Evolutionary conservation across 169 alveolate species (phyloP).

Genomic region (Babesia caballi): DNA sequence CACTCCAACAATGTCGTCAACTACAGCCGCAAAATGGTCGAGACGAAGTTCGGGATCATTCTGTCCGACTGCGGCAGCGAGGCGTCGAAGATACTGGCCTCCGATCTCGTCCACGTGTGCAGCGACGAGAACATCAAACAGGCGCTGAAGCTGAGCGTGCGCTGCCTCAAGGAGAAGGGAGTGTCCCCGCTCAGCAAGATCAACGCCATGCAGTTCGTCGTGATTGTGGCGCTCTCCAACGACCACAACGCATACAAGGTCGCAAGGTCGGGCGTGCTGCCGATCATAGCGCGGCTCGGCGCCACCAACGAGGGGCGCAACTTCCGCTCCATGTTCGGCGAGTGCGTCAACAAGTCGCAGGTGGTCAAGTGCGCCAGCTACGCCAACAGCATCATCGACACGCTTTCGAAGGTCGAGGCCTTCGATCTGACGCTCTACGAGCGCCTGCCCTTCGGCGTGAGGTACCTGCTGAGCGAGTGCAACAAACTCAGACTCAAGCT

Average conservation of each 20-base stretch:
- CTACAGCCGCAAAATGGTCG: slow-evolving; percentile 6
- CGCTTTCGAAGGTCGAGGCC: slow-evolving; percentile 25
- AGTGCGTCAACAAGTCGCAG: not conserved
- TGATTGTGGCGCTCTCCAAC: slow-evolving; percentile 23
- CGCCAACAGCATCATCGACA: slow-evolving; percentile 37
- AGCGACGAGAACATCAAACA: slow-evolving; percentile 7
- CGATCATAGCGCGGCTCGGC: slow-evolving; percentile 9
- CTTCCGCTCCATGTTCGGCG: not conserved
- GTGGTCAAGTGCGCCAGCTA: slow-evolving; percentile 10
- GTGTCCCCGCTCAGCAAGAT: slow-evolving; percentile 19
- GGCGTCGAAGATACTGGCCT: slow-evolving; percentile 10
- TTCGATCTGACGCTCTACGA: slow-evolving; percentile 7
- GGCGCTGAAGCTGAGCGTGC: not conserved
- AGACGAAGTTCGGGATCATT: slow-evolving; percentile 22
- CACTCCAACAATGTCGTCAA: slow-evolving; percentile 12
- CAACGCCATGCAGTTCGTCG: slow-evolving; percentile 49
- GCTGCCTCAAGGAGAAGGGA: slow-evolving; percentile 20
- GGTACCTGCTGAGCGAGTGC: slow-evolving; percentile 8
- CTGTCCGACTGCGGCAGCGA: not conserved
- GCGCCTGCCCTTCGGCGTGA: slow-evolving; percentile 30
- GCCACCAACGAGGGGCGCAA: not conserved
- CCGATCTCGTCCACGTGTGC: slow-evolving; percentile 26
- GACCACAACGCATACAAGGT: slow-evolving; percentile 38
- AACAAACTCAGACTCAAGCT: slow-evolving; percentile 14
- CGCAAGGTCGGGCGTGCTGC: slow-evolving; percentile 13